Evolutionary conservation across 441 rosid species (phyloP), one percentile per base, ranked within the genome.

Genomic region (Codiaeum variegatum): DNA sequence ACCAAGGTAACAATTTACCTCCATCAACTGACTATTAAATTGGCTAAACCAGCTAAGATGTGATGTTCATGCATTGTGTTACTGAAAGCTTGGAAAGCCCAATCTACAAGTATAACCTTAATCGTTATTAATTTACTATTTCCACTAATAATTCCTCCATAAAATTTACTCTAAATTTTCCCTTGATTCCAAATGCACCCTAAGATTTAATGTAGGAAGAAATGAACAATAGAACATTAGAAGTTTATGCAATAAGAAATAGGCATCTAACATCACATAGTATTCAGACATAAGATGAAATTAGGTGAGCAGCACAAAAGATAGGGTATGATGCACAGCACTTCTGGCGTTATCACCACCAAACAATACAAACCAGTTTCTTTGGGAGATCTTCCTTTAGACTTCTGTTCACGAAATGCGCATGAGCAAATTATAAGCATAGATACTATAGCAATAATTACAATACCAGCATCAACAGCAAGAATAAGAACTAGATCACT

Each of bases 341-440:
- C 7, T 44, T 13, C 44, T 66, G 49, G 38, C 49, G 64, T 12
- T 34, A 49, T 24, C 42, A 59, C 62, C 71, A 46, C 75, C 49
- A 62, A 26, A 34, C 26, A 34, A 80, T 10, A 77, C 88, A 66
- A 86, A 94, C 99, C 96, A 40, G 77, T 62, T 75, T 87, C 93
- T 76, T 82, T 73, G 44, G 86, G 74, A 71, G 90, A 65, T 72
- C 79, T 83, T 68, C 79, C 84, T 68, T 81, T 77, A 69, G 88
- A 56, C 85, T 91, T 91, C 68, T 86, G 75, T 76, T 83, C 67
- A 61, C 75, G 88, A 67, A 85, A 83, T 77, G 87, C 74, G 73
- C 92, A 81, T 42, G 81, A 86, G 80, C 93, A 92, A 75, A 88
- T 84, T 52, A 87, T 66, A 80, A 94, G 86, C 82, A 88, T 86